These are phyloP conservation scores for Lablab purpureus DNA, from an alignment of 306 rosid species.

Conservation along the genomic window DNA sequence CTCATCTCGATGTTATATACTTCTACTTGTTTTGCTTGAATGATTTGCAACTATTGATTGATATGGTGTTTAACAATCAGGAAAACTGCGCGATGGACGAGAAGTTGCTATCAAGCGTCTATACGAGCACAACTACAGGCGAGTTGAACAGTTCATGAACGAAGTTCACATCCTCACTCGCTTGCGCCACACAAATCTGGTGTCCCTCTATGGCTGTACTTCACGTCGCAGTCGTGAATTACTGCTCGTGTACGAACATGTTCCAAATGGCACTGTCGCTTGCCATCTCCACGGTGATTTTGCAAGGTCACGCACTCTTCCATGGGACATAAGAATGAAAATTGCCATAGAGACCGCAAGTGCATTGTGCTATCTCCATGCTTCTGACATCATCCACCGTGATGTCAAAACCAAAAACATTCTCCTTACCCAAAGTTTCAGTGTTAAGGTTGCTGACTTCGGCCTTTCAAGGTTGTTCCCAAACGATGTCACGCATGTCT, in stretches of 20 bases:
- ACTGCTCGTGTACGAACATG: constrained; percentile 72
- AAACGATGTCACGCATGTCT: constrained; percentile 62
- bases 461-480: constrained; percentile 77
- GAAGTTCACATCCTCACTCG: constrained; percentile 66
- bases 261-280: constrained; percentile 57
- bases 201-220: constrained; percentile 75
- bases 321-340: constrained; percentile 66
- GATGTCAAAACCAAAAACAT: constrained; percentile 58
- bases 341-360: constrained; percentile 73
- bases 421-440: constrained; percentile 56
- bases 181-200: constrained; percentile 65
- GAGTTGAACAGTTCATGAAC: constrained; percentile 66
- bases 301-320: constrained; percentile 32
- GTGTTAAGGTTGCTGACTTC: constrained; percentile 76
- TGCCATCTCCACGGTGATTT: constrained; percentile 66
- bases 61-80: constrained; percentile 43
- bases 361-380: constrained; percentile 70
- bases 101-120: constrained; percentile 80
- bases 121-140: constrained; percentile 59
- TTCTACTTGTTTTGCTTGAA: neutral
- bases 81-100: constrained; percentile 76
- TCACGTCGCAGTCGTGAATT: constrained; percentile 61
- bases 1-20: neutral
- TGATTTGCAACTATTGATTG: constrained; percentile 14
- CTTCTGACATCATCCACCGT: constrained; percentile 70